A percentile compares a stretch with the other conserved stretches of the same genome.
Evolutionary conservation across 2,329 filamentous ascomycete genomes (phyloP).

Genomic region (Xylaria sp.): DNA sequence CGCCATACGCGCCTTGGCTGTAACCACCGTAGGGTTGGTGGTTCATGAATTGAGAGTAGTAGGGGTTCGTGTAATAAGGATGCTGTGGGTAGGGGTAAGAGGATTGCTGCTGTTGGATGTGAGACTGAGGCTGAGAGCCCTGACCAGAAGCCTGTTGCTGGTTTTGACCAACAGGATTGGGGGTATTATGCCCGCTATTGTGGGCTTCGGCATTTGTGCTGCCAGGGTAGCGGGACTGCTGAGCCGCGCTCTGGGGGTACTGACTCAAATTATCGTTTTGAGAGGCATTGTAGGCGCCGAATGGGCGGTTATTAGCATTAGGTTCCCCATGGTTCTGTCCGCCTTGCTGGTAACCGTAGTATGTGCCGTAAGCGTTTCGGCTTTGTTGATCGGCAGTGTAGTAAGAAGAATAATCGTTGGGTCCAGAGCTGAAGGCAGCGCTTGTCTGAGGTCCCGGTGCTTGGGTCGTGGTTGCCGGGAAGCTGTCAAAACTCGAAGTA

Average conservation of each 20-base stretch:
- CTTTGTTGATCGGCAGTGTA: constrained; percentile 80
- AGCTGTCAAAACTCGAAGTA: constrained; percentile 61
- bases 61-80: constrained; percentile 65
- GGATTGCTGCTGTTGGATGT: constrained; percentile 44
- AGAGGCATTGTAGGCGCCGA: constrained; percentile 73
- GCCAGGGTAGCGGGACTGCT: constrained; percentile 64
- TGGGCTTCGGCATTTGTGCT: constrained; percentile 70
- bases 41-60: constrained; percentile 65
- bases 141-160: constrained; percentile 51
- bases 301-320: constrained; percentile 74
- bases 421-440: constrained; percentile 74
- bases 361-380: constrained; percentile 79
- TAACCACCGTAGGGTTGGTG: constrained; percentile 58
- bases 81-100: constrained; percentile 41
- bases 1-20: constrained; percentile 56
- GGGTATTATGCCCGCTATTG: constrained; percentile 88
- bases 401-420: constrained; percentile 82
- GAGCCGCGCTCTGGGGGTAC: constrained; percentile 78
- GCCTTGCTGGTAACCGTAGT: constrained; percentile 65
- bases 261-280: constrained; percentile 69
- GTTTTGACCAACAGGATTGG: constrained; percentile 73
- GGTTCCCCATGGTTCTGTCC: constrained; percentile 75
- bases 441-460: constrained; percentile 64
- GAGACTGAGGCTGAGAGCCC: constrained; percentile 45
- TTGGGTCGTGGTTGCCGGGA: constrained; percentile 62